Evolutionary conservation across 805 yeast genomes (phyloP), one percentile per base, ranked within the genome.

Genomic region (Yarrowia divulgata): DNA sequence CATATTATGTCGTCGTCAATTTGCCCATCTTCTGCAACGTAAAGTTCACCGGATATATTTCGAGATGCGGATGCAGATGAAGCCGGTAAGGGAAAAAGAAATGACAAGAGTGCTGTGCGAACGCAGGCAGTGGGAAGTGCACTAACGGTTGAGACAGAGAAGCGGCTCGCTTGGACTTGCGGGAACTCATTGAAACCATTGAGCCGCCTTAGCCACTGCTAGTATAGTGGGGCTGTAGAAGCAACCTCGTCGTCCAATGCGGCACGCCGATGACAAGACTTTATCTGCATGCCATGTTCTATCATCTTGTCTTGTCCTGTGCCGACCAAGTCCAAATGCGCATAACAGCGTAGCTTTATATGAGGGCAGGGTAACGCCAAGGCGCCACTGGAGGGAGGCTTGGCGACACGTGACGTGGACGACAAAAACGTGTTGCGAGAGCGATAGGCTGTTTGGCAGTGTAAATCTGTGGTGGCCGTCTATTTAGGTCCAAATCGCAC

Each of bases 291-390:
- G 14, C n/a, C 18, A 8, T 19, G 19, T 49, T 52, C 57, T 54
- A 54, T 37, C 58, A 34, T 19, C 48, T 43, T 42, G 45, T 43
- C n/a, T 43, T 18, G 45, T 16, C 29, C 29, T 34, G 37, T 34
- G 37, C 23, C 32, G 40, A 12, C 40, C 39, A 35, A 35, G 12
- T 16, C 18, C 14, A 39, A 39, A 39, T 42, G 6, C 45, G 45
- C 45, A 16, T 42, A 42, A 13, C 29, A 14, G 9, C 12, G 45
- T 54, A 54, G 45, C 60, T 54, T 54, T 23, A 29, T 29, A 1
- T 49, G 54, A 39, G 60, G 60, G 9, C 60, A 37, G 60, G 60
- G 60, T 54, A 54, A 54, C 60, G 60, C 60, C 60, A 54, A 54
- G 60, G 18, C 60, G 23, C 60, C 60, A 54, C 45, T 39, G 34